Evolutionary conservation across 768 basidiomycete genomes (phyloP).

Genomic region (Sporobolomyces roseus): DNA sequence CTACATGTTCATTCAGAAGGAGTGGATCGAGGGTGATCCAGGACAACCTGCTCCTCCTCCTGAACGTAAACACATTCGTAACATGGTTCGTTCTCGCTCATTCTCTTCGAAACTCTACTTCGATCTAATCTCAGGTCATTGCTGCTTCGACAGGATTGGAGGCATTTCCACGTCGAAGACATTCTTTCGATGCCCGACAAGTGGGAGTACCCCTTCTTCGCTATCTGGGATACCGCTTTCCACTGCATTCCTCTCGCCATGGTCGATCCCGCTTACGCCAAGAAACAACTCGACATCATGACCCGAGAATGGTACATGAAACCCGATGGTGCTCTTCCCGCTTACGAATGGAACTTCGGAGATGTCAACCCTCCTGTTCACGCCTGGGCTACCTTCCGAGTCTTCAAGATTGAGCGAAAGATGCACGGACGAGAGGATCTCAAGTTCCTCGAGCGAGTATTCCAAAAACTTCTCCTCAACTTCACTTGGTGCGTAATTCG

Average conservation of each 20-base stretch:
- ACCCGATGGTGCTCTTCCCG: slow-evolving; percentile 96
- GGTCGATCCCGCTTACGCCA: slow-evolving; percentile 90
- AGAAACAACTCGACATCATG: slow-evolving; percentile 92
- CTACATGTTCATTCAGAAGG: slow-evolving; percentile 91
- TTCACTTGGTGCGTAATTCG: too few relatives aligned
- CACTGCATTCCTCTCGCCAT: slow-evolving; percentile 97
- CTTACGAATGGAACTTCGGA: slow-evolving; percentile 92
- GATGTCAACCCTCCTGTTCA: slow-evolving; percentile 99
- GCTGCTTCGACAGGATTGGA: slow-evolving; percentile 67
- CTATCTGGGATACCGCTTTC: slow-evolving; percentile 74
- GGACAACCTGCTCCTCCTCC: slow-evolving; percentile 92
- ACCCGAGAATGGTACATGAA: slow-evolving; percentile 98
- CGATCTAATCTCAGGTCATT: neutral
- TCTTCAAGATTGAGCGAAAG: slow-evolving; percentile 99
- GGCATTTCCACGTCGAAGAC: slow-evolving; percentile 89
- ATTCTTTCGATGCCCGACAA: slow-evolving; percentile 99
- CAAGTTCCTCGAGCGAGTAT: slow-evolving; percentile 90
- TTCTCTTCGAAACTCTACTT: slow-evolving; percentile 9
- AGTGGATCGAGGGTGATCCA: slow-evolving; percentile 94
- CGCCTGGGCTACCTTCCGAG: slow-evolving; percentile 96
- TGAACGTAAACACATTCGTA: slow-evolving; percentile 76
- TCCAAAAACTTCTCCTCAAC: slow-evolving; percentile 93
- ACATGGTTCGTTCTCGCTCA: slow-evolving; percentile 57
- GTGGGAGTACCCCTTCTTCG: slow-evolving; percentile 99
- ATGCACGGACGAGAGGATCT: slow-evolving; percentile 85